Evolutionary conservation across 208 protist genomes (phyloP).

Genomic region (Acanthamoeba royreba): DNA sequence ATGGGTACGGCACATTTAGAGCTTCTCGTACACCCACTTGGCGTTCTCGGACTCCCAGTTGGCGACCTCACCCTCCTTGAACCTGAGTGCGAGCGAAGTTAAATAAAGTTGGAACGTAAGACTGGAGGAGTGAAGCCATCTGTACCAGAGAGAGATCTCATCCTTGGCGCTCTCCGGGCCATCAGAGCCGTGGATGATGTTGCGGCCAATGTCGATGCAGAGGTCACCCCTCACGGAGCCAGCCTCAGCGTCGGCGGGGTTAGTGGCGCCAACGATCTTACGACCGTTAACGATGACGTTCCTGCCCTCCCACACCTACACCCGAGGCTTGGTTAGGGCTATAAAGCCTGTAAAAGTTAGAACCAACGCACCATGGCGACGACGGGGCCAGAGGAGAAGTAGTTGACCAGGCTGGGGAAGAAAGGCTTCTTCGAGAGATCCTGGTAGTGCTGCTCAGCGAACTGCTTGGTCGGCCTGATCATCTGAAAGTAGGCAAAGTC

Average conservation of each 20-base stretch:
- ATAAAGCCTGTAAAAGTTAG: background rate
- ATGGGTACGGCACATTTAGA: too few species aligned
- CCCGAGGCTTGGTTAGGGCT: background rate
- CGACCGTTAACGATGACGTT: slow-evolving; percentile 91
- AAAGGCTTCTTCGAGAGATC: slow-evolving; percentile 87
- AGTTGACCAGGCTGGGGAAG: slow-evolving; percentile 90
- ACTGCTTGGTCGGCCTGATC: slow-evolving; percentile 49
- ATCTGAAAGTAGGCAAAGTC: background rate
- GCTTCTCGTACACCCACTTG: slow-evolving; percentile 50
- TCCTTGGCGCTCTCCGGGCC: slow-evolving; percentile 87
- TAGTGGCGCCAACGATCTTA: slow-evolving; percentile 93
- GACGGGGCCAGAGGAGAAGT: slow-evolving; percentile 95
- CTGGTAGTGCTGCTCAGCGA: slow-evolving; percentile 76
- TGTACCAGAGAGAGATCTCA: slow-evolving; percentile 97
- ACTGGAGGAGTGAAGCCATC: background rate
- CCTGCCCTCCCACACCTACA: slow-evolving; percentile 92
- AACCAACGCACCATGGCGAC: slow-evolving; percentile 87
- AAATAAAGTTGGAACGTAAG: background rate
- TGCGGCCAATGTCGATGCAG: slow-evolving; percentile 91
- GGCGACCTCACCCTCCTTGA: slow-evolving; percentile 33
- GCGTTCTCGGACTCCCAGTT: slow-evolving; percentile 8
- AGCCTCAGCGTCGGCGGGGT: slow-evolving; percentile 89
- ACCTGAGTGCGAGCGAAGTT: background rate
- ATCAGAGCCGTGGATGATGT: slow-evolving; percentile 97
- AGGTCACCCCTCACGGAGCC: slow-evolving; percentile 97